Conservation (phyloP, 371 early-diverging fungal genomes). For the Blastocladiella emersonii region DNA sequence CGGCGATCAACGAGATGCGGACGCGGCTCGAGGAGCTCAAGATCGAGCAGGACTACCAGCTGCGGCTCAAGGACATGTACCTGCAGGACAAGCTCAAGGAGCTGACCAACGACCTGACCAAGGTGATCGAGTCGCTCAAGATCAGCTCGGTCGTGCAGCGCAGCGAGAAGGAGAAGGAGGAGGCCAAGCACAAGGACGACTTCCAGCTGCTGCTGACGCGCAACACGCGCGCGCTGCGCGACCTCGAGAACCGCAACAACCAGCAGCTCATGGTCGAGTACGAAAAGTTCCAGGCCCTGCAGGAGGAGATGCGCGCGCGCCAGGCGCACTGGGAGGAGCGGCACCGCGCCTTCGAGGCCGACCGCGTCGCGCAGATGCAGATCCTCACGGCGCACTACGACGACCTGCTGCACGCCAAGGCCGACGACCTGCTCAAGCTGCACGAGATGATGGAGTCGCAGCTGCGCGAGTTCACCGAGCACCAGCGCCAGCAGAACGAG, state of each 20-base stretch:
- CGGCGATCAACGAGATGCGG: slow-evolving; percentile 25
- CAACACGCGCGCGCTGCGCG: slow-evolving; percentile 25
- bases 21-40: slow-evolving; percentile 33
- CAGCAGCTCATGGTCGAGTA: slow-evolving; percentile 36
- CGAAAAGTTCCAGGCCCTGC: slow-evolving; percentile 34
- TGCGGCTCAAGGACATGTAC: slow-evolving; percentile 39
- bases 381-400: slow-evolving; percentile 9
- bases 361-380: neutral
- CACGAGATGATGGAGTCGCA: slow-evolving; percentile 30
- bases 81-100: slow-evolving; percentile 38
- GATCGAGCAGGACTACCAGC: slow-evolving; percentile 44
- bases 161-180: slow-evolving; percentile 39
- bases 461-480: slow-evolving; percentile 28
- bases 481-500: slow-evolving; percentile 31
- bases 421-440: slow-evolving; percentile 21
- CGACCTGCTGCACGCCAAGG: slow-evolving; percentile 24
- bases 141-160: slow-evolving; percentile 22
- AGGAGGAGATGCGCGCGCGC: slow-evolving; percentile 22
- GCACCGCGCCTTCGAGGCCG: slow-evolving; percentile 2
- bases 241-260: slow-evolving; percentile 27
- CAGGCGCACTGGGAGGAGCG: slow-evolving; percentile 33
- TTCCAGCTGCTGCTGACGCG: slow-evolving; percentile 11
- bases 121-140: slow-evolving; percentile 36
- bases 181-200: slow-evolving; percentile 29
- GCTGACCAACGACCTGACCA: slow-evolving; percentile 24